Evolutionary conservation across 139 green algal genomes (phyloP), one percentile per base, ranked within the genome.

Genomic region (Asterochloris erici): DNA sequence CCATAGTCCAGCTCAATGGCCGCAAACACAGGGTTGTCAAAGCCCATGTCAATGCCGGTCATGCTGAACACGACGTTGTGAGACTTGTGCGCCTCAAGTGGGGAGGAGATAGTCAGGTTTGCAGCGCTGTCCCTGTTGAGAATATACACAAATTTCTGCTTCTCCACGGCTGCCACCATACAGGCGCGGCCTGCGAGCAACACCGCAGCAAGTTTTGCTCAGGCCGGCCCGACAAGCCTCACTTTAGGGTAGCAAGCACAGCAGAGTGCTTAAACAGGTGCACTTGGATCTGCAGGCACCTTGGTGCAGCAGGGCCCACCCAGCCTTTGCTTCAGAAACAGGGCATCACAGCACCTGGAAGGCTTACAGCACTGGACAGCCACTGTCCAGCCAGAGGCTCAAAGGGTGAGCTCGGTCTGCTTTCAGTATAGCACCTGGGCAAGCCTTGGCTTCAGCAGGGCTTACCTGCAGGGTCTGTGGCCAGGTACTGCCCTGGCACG

Each of bases 131-230:
- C 97, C 11, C 97, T 84, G 88, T 99, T 99, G 16, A 99, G 88
- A 26, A 99, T 95, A 86, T 99, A 99, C 68, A 99, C 97, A 64
- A 99, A 92, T 90, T 99, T 99, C 88, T 98, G 91, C 92, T 98
- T 99, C 87, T 99, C 97, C 14, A 96, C 73, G 0, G 96, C 96
- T 14, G 84, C 96, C 66, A 99, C 92, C 91, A 99, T 96, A 87
- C 91, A 94, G 17, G 97, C 97, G 21, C 97, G 88, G 13, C 97
- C 97, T 80, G 38, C 38, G 6, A 6, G 38, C 38, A 54, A 6
- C 38, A 54, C 38, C 2, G 38, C 4, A 54, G 38, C 38, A 54
- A 54, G 6, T 10, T 98, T 98, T 54, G 6, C 38, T 54, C 38
- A 6, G 2, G 38, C 38, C 38, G 6, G 38, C 38, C 38, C 38